Conservation (phyloP, 2,329 filamentous ascomycete genomes). For the Laburnicola sp. region DNA sequence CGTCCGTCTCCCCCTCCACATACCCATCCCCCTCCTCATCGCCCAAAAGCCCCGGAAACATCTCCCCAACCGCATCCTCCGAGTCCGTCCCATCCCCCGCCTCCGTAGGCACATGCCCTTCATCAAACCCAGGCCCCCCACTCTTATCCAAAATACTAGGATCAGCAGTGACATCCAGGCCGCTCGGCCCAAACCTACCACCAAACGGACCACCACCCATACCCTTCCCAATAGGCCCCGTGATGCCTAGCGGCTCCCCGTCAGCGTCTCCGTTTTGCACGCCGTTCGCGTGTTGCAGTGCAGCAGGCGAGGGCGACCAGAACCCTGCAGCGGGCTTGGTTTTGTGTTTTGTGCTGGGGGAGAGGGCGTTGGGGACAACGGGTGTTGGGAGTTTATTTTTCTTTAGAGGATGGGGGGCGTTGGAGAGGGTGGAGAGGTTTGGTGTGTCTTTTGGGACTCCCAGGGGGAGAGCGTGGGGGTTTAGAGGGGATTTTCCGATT, state of each 20-base stretch:
- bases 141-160: background rate
- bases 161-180: background rate
- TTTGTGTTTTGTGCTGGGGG: too few species aligned
- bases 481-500: too few species aligned
- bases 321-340: too few species aligned
- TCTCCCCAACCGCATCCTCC: background rate
- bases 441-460: too few species aligned
- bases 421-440: too few species aligned
- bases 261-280: too few species aligned
- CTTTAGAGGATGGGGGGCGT: too few species aligned
- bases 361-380: too few species aligned
- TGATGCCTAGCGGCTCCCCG: background rate
- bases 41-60: background rate
- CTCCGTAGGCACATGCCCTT: background rate
- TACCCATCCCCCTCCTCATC: background rate
- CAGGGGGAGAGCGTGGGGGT: too few species aligned
- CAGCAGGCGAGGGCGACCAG: background rate
- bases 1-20: background rate
- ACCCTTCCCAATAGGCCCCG: background rate
- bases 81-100: background rate
- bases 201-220: conserved; percentile 23
- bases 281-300: background rate
- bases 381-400: too few species aligned
- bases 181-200: background rate
- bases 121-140: background rate